A percentile compares a stretch with the other conserved stretches of the same genome.
phyloP scores from a whole-genome alignment of 148 eudicot species.

The Diospyros lotus region DNA sequence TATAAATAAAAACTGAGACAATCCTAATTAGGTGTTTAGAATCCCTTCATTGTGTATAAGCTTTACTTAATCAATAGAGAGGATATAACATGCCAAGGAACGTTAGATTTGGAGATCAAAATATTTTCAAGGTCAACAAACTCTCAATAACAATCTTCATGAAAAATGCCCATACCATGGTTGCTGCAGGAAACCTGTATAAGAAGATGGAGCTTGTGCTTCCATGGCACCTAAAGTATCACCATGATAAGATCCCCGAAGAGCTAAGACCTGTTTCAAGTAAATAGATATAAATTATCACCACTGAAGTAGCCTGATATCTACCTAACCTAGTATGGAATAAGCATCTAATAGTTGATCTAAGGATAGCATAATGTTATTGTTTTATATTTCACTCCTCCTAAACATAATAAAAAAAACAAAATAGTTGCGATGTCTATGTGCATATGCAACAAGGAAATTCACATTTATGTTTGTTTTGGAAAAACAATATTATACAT shows the following conservation, averaged over 20 bases:
- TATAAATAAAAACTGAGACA: no score
- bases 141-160: not conserved
- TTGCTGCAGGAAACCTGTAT: constrained; percentile 92
- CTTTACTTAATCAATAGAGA: not conserved
- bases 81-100: not conserved
- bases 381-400: no score
- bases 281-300: constrained; percentile 11
- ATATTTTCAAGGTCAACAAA: not conserved
- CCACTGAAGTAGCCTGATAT: not conserved
- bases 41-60: no score
- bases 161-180: constrained; percentile 64
- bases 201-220: constrained; percentile 93
- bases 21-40: no score
- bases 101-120: not conserved
- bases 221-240: constrained; percentile 99
- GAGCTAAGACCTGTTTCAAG: constrained; percentile 71
- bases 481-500: no score
- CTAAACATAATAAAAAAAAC: no score
- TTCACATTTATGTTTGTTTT: no score
- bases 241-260: constrained; percentile 94
- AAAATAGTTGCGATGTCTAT: no score
- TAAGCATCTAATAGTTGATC: not conserved
- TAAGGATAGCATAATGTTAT: no score
- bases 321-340: not conserved
- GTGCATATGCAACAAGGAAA: no score